Base-by-base conservation (phyloP, 2,329 filamentous ascomycete species). In the Fusarium incarnatum region DNA sequence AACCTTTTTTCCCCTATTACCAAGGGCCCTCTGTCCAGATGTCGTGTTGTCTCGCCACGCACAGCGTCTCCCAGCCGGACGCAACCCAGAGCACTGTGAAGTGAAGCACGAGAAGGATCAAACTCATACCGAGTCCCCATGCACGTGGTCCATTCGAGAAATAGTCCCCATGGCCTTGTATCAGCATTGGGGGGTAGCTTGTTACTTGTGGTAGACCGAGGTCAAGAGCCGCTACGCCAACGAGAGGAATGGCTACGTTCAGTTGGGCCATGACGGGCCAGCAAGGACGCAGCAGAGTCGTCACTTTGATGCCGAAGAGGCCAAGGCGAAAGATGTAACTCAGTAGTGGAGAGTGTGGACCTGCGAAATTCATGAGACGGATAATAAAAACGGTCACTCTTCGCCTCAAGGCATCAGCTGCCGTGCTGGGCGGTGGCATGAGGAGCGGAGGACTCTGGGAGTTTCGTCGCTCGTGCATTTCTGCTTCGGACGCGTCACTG, bases 221-320 rank as follows among this genome's bases (percentile, higher is more conserved):
- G 60, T 94, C 93, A 15, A 94, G 73, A 2, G 87, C 88, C 11
- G 93, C 93, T 10, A 95, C 78, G 6, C 86, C 79, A 7, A 97
- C 81, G 3, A 97, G 81, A 5, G 91, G 89, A 70, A 91, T 89
- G 7, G 89, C 84, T 7, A 94, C 80, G 78, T 87, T 87, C 9
- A 88, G 82, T 46, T 86, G 90, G n/a, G 88, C 84, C 45, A 89
- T 88, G 60, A 90, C 89, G 0, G 94, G 94, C 77, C 88, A 89
- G 78, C 94, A 97, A 1, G 91, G 87, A 48, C 86, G 84, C 5
- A 87, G 84, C 12, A 96, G 80, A 0, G 88, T 88, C 15, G 86
- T 80, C 11, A 94, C 80, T 78, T 97, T 97, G 52, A 86, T 70
- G 8, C 91, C 77, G 73, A 97, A 94, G 2, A 94, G 72, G 2